These are phyloP conservation scores for Pugionium dolabratum DNA, from an alignment of 345 rosid genomes.

Conservation along the genomic window DNA sequence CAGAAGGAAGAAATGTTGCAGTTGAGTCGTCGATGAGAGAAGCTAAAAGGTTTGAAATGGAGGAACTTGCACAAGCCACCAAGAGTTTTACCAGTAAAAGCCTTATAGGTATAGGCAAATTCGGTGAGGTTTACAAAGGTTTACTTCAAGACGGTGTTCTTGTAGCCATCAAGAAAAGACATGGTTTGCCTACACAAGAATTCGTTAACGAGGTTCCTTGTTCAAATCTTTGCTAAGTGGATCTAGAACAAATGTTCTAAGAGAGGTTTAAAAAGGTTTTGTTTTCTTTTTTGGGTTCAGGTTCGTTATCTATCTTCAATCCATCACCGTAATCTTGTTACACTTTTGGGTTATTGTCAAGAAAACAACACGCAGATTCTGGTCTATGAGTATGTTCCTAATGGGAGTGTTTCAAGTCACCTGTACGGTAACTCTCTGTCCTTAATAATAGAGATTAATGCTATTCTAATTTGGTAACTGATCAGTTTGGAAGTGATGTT, in stretches of 20 bases:
- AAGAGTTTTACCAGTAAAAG: constrained; percentile 70
- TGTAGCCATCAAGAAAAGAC: constrained; percentile 87
- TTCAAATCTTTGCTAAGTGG: neutral
- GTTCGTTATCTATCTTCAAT: constrained; percentile 82
- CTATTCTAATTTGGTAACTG: constrained; percentile 20
- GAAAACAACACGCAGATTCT: constrained; percentile 78
- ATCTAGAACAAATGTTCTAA: neutral
- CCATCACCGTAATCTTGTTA: constrained; percentile 81
- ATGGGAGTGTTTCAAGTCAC: constrained; percentile 97
- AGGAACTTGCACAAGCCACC: constrained; percentile 82
- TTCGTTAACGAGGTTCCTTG: constrained; percentile 73
- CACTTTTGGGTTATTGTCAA: constrained; percentile 91
- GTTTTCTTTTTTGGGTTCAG: constrained; percentile 47
- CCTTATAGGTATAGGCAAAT: constrained; percentile 85
- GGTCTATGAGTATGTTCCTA: constrained; percentile 84
- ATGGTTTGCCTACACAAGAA: constrained; percentile 70
- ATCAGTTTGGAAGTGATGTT: constrained; percentile 22
- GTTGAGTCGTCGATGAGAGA: constrained; percentile 70
- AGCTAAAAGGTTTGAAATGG: constrained; percentile 80
- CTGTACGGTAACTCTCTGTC: constrained; percentile 92
- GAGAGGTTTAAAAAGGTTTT: neutral
- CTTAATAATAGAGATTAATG: constrained; percentile 5
- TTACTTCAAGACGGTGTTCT: constrained; percentile 88
- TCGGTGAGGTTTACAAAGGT: constrained; percentile 90
- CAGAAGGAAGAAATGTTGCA: constrained; percentile 68